Base-by-base conservation (phyloP, 495 filamentous ascomycete species). In the Annulohypoxylon nitens region DNA sequence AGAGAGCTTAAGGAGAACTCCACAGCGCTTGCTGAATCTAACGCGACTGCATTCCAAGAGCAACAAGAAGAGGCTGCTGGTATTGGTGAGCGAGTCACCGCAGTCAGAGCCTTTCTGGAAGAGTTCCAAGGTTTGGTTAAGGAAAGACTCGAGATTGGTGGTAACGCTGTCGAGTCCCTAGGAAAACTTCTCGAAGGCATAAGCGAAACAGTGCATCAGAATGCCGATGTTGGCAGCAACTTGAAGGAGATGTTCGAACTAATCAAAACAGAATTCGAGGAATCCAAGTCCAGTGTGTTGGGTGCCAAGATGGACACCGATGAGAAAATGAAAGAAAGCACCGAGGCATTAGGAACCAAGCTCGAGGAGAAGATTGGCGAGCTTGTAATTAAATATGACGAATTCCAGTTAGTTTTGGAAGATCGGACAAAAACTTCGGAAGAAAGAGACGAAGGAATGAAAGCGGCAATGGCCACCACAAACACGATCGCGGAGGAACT, bases 401-500 rank as follows among this genome's bases (percentile, higher is more conserved):
- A 96, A 53, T 89, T 91, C 51, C 92, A 94, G 75, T 76, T 86
- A 12, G 84, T 87, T 4, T 86, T 91, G 30, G 91, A 94, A 41
- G 89, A 90, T 45, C 92, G 91, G 64, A 87, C 90, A 12, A 89
- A 87, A 23, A 87, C 89, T 62, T 85, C 88, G 47, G 92, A 92
- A 61, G 88, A 88, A 54, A 88, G 90, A 59, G 88, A 92, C 59
- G 74, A 84, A 16, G 85, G 90, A 57, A 87, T 93, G 74, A 88
- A 93, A 53, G 90, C 91, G 63, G 86, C 92, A 9, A 78, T 95
- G 25, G 85, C 89, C 4, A 87, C 85, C 61, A 94, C 91, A 43
- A 97, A 92, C 79, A 84, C 88, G 2, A 88, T 95, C 37, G 89
- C 93, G 0, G 95, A 98, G 70, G 95, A 97, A 66, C 90, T 98